phyloP scores from a whole-genome alignment of 345 rosid genomes.

The Punica granatum region DNA sequence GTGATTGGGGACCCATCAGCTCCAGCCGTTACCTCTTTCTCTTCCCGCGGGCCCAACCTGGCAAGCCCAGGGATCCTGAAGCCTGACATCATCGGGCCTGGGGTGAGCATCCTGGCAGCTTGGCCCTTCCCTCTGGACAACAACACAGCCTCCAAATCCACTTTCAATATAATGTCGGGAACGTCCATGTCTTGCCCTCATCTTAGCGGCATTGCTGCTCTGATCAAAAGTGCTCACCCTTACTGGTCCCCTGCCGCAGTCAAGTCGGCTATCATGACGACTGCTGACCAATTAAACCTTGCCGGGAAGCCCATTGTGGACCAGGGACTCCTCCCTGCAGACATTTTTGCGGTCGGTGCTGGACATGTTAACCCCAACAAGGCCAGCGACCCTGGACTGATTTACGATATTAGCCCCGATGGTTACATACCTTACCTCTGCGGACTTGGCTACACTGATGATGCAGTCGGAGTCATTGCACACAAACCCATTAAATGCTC shows the following conservation, averaged over 20 bases:
- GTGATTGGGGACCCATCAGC: constrained; percentile 27
- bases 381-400: constrained; percentile 39
- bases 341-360: constrained; percentile 30
- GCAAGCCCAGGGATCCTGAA: constrained; percentile 30
- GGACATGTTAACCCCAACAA: constrained; percentile 48
- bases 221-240: constrained; percentile 32
- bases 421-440: constrained; percentile 40
- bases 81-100: constrained; percentile 41
- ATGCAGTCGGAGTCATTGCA: constrained; percentile 14
- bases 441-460: constrained; percentile 24
- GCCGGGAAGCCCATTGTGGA: constrained; percentile 29
- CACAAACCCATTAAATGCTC: constrained; percentile 16
- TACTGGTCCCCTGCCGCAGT: constrained; percentile 47
- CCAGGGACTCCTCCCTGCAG: constrained; percentile 25
- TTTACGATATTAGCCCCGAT: constrained; percentile 32
- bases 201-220: constrained; percentile 39
- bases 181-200: constrained; percentile 59
- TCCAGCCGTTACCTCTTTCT: constrained; percentile 36
- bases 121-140: constrained; percentile 32
- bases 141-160: constrained; percentile 22
- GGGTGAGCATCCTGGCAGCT: constrained; percentile 46
- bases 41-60: constrained; percentile 36
- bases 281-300: constrained; percentile 27
- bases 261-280: constrained; percentile 44
- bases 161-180: constrained; percentile 40